Evolutionary conservation across 179 eudicot genomes (phyloP), one percentile per base, ranked within the genome.

Genomic region (Camellia oleifera): DNA sequence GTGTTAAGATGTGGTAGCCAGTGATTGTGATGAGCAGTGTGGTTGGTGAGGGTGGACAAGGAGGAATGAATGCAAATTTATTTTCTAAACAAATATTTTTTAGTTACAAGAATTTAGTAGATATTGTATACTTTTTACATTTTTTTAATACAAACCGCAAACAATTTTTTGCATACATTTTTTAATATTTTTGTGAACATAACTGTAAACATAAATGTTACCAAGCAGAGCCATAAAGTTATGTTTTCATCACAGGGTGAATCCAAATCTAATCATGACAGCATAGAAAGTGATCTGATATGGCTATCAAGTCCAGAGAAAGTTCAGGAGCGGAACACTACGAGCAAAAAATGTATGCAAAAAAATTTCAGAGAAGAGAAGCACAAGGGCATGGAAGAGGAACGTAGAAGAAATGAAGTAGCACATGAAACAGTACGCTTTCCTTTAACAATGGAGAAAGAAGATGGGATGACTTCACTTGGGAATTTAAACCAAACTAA

Each of bases 341-440:
- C 65, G 69, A 83, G 81, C 50, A 52, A 58, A 42, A 66, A 18
- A 23, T 14, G 56, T 77, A 52, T 83, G 74, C 70, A 54, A 13
- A 62, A 44, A 12, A 83, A 83, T 45, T 54, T 80, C 6, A 40
- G 42, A n/a, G 83, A 81, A 23, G 80, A 72, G 78, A 83, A 77
- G 72, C 86, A 83, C 71, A 72, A 50, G 42, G 54, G 17, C 44
- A 81, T 45, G 82, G 81, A 77, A 81, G 75, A 76, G 13, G 81
- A 83, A 50, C 69, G 46, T 17, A 66, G 70, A 64, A 18, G 73
- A 26, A 74, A 65, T 10, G 52, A 73, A 57, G 62, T 17, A 2
- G 18, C 20, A 7, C 45, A n/a, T 42, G 20, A 60, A 69, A 60
- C 32, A 73, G 46, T 45, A 5, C 7, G 42, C 20, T 23, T 58